Percentiles rank a stretch among this genome's conserved stretches.
These are phyloP conservation scores for Aegilops speltoides DNA, from an alignment of 176 grass and related monocot genomes.

Conservation along the genomic window DNA sequence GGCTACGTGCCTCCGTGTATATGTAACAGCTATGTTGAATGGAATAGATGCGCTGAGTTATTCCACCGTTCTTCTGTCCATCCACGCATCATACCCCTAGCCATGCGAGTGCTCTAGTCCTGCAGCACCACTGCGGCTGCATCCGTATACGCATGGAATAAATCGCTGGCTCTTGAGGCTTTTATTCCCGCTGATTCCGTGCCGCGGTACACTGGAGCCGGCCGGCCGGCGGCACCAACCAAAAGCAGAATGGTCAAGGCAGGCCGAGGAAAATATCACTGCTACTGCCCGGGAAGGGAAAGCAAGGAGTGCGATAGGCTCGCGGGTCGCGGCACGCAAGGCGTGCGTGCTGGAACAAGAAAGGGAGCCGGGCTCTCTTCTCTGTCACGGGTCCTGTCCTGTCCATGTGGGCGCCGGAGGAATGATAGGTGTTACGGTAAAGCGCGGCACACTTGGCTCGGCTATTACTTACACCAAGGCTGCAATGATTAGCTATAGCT, in stretches of 20 bases:
- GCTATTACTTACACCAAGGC: neutral
- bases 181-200: neutral
- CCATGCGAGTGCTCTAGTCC: neutral
- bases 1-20: too few relatives aligned
- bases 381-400: neutral
- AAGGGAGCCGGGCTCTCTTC: neutral
- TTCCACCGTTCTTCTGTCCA: neutral
- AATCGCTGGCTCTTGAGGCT: neutral
- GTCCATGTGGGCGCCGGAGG: slow-evolving; percentile 28
- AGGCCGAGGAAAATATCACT: neutral
- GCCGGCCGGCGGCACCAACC: neutral
- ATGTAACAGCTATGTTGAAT: too few relatives aligned
- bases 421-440: slow-evolving; percentile 32
- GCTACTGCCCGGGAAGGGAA: neutral
- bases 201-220: neutral
- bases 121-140: neutral
- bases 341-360: neutral
- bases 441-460: neutral
- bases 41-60: too few relatives aligned
- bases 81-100: neutral
- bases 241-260: neutral
- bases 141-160: neutral
- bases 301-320: neutral
- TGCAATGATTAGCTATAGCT: neutral
- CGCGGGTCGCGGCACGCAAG: neutral